phyloP scores from a whole-genome alignment of 2,329 filamentous ascomycete genomes.

The Capronia americana region DNA sequence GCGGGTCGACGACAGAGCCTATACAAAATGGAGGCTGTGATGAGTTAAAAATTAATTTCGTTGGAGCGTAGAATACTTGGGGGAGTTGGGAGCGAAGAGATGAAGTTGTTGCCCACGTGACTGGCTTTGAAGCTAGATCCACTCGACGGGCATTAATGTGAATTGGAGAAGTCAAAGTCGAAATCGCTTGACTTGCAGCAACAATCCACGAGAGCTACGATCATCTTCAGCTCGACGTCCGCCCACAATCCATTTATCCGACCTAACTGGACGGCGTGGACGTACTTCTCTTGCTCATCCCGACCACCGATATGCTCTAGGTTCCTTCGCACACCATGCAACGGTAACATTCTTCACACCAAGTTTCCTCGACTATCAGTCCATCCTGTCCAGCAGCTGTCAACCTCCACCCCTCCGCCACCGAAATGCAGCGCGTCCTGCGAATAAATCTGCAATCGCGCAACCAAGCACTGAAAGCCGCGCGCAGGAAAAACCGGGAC shows the following conservation, averaged over 20 bases:
- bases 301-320: not conserved
- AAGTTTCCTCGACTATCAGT: not conserved
- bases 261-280: not conserved
- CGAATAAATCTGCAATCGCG: constrained; percentile 71
- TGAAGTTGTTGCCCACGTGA: not conserved
- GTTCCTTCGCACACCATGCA: not conserved
- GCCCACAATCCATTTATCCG: not conserved
- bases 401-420: not conserved
- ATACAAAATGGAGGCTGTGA: too few species aligned
- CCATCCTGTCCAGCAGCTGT: not conserved
- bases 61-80: too few species aligned
- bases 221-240: not conserved
- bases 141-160: not conserved
- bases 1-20: too few species aligned
- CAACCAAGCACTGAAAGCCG: constrained; percentile 64
- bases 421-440: constrained; percentile 72
- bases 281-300: not conserved
- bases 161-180: not conserved
- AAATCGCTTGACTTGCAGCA: too few species aligned
- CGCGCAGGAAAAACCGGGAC: constrained; percentile 53
- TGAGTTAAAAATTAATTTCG: too few species aligned
- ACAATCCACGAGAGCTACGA: not conserved
- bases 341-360: not conserved
- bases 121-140: not conserved
- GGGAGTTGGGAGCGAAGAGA: too few species aligned